A percentile compares a stretch with the other conserved stretches of the same genome.
Conservation (phyloP, 257 asterid genomes). For the Capsicum chinense region DNA sequence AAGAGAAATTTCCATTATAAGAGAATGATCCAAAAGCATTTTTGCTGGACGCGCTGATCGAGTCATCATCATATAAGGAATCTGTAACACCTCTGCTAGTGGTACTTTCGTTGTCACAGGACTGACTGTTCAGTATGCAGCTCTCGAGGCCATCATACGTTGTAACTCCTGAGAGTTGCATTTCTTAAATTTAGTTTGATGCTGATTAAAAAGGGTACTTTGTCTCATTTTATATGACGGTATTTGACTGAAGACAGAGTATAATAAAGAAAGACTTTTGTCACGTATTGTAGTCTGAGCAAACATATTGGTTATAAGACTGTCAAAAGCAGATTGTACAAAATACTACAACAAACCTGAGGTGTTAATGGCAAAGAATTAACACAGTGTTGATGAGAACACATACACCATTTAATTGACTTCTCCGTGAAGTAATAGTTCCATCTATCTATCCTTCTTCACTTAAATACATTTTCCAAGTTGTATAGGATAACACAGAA, state of each 20-base stretch:
- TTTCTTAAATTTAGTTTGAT: not conserved
- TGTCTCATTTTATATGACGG: too few relatives aligned
- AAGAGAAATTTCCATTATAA: conserved; percentile 49
- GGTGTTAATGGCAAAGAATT: not conserved
- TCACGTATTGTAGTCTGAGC: too few relatives aligned
- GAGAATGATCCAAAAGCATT: conserved; percentile 59
- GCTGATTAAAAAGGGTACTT: not conserved
- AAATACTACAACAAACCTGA: not conserved
- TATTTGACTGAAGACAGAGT: too few relatives aligned
- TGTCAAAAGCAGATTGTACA: not conserved
- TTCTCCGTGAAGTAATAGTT: not conserved
- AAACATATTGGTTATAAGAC: not conserved
- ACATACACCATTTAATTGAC: not conserved
- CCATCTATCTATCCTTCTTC: not conserved
- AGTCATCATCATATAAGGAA: conserved; percentile 70
- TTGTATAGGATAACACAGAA: not conserved
- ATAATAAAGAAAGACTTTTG: too few relatives aligned
- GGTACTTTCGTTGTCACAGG: conserved; percentile 62
- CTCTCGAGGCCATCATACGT: conserved; percentile 89
- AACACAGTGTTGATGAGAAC: not conserved
- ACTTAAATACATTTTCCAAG: not conserved
- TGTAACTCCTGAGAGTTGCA: conserved; percentile 43
- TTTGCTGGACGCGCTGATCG: conserved; percentile 82
- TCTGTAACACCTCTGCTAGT: conserved; percentile 71
- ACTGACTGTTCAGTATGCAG: conserved; percentile 60